phyloP scores from a whole-genome alignment of 2,329 filamentous ascomycete species.

The Whalleya microplaca region DNA sequence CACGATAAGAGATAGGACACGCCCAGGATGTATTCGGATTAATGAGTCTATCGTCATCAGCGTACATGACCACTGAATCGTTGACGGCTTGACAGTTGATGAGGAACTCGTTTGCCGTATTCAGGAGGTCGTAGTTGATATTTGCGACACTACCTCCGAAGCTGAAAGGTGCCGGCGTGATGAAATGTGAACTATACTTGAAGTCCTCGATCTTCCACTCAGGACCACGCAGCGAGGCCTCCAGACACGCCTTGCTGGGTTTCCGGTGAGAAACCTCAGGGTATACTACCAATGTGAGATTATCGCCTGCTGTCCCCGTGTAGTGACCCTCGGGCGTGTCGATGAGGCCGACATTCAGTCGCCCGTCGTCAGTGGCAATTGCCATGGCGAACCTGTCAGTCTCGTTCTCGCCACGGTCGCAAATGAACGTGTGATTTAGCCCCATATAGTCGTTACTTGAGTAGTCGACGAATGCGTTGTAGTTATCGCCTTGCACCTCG shows the following conservation, averaged over 20 bases:
- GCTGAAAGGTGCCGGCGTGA: neutral
- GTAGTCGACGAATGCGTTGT: constrained; percentile 10
- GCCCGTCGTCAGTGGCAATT: constrained; percentile 7
- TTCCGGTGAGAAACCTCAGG: constrained; percentile 7
- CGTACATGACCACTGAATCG: neutral
- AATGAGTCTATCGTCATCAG: constrained; percentile 4
- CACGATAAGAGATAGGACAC: constrained; percentile 12
- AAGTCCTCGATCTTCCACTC: constrained; percentile 14
- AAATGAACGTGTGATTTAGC: constrained; percentile 15
- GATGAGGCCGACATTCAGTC: constrained; percentile 7
- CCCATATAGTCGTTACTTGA: constrained; percentile 12
- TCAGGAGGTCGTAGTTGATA: constrained; percentile 12
- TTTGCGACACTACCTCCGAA: neutral
- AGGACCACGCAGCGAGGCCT: neutral
- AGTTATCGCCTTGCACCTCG: neutral
- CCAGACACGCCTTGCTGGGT: constrained; percentile 1
- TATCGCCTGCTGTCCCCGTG: constrained; percentile 17
- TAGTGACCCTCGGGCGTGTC: constrained; percentile 15
- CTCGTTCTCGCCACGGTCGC: constrained; percentile 7
- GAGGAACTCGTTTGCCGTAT: constrained; percentile 11
- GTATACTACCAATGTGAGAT: constrained; percentile 13
- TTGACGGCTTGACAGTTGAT: constrained; percentile 10
- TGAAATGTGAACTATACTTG: neutral
- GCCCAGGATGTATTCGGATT: constrained; percentile 1
- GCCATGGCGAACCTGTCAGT: constrained; percentile 4